Base-by-base conservation (phyloP, 495 filamentous ascomycete genomes). In the Hypoxylon fragiforme region DNA sequence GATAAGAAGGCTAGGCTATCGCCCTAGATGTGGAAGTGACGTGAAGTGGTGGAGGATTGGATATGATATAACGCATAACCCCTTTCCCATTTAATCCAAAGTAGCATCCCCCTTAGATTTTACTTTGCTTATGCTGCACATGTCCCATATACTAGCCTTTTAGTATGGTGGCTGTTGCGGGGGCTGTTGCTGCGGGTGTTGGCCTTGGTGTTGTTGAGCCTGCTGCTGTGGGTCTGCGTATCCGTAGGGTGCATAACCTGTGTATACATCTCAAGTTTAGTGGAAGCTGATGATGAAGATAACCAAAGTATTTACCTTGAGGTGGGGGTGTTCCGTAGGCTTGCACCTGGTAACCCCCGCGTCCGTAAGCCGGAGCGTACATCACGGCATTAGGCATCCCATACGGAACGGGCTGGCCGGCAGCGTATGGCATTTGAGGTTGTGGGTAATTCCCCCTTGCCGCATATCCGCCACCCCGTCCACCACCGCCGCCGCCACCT, bases 401-500 rank as follows among this genome's bases (percentile, higher is more conserved):
- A 36, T 68, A 68, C 8, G 55, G 28, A 44, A 59, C 22, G 9
- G 52, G 51, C 16, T 64, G 62, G 32, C 63, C 58, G 12, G 61
- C 54, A n/a, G 47, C 44, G 20, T 67, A 70, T 1, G 58, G 58
- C 63, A 62, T 64, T 30, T 61, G 63, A 19, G 65, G 62, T 18
- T 62, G 67, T 41, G 68, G 66, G 18, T 78, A 73, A 21, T 69
- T 73, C 56, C 75, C 73, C 50, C 78, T 71, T 30, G 69, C 57
- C 12, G 57, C 37, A 42, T 64, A 57, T 7, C 54, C 38, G 24
- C 63, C 64, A 18, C 65, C 57, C 11, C 63, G 67, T 44, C 72
- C 67, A 14, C 81, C 77, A 22, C 77, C 77, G 15, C 81, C 79
- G n/a, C 72, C 67, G 14, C 81, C 77, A 22, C 77, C 77, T 40